These are phyloP conservation scores for Hortiboletus campestris DNA, from an alignment of 768 basidiomycete species.

Conservation along the genomic window DNA sequence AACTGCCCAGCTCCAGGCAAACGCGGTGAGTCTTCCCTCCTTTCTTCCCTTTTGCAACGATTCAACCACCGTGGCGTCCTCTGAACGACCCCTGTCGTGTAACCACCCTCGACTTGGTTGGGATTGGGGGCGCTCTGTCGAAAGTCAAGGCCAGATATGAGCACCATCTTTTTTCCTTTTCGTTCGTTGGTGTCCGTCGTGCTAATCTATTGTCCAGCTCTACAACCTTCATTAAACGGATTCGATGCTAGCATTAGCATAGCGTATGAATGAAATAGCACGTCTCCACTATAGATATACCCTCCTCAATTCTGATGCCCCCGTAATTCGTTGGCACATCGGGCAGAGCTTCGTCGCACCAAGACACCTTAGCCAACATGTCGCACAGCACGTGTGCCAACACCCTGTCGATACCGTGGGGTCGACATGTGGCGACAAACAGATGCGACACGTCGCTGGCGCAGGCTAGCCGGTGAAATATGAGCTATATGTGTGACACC, in stretches of 20 bases:
- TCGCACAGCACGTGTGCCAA: constrained; percentile 83
- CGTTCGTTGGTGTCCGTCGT: not conserved
- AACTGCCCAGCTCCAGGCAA: not conserved
- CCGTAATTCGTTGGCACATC: constrained; percentile 84
- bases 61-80: constrained; percentile 52
- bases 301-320: constrained; percentile 69
- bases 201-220: constrained; percentile 13
- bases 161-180: constrained; percentile 15
- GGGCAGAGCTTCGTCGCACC: constrained; percentile 81
- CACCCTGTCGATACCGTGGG: constrained; percentile 81
- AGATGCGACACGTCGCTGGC: constrained; percentile 63
- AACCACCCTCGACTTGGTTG: constrained; percentile 56
- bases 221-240: not conserved
- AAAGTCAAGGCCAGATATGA: constrained; percentile 92
- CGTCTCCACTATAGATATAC: constrained; percentile 55
- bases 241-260: constrained; percentile 1
- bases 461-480: constrained; percentile 14
- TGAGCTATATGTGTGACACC: constrained; percentile 29
- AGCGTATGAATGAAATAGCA: not conserved
- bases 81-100: constrained; percentile 37
- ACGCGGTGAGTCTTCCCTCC: constrained; percentile 30
- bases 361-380: constrained; percentile 83
- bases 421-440: constrained; percentile 73
- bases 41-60: constrained; percentile 34
- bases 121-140: constrained; percentile 44